A percentile compares a stretch with the other conserved stretches of the same genome.
Evolutionary conservation across 179 eudicot species (phyloP).

Genomic region (Camellia oleifera): DNA sequence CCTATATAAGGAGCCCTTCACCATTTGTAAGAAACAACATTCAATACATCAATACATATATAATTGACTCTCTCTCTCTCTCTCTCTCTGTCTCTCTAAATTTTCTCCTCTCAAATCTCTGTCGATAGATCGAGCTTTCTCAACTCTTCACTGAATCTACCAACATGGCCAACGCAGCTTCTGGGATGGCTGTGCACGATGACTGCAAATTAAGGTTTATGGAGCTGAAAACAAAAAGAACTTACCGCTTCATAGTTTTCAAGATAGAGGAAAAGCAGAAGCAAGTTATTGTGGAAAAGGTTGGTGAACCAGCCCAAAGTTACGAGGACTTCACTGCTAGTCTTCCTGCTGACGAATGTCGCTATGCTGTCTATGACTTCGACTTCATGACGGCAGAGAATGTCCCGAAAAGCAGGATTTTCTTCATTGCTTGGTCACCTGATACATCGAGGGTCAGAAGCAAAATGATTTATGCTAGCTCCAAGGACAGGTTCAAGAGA

Average conservation of each 20-base stretch:
- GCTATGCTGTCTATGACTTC: slow-evolving; percentile 38
- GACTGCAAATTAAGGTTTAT: slow-evolving; percentile 39
- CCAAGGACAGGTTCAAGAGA: slow-evolving; percentile 58
- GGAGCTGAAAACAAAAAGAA: slow-evolving; percentile 40
- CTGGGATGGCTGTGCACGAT: slow-evolving; percentile 45
- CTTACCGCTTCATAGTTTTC: slow-evolving; percentile 32
- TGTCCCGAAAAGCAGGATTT: slow-evolving; percentile 37
- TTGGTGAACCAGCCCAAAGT: slow-evolving; percentile 36
- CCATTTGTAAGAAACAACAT: no score
- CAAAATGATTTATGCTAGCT: slow-evolving; percentile 53
- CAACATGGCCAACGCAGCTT: slow-evolving; percentile 43
- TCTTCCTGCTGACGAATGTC: slow-evolving; percentile 37
- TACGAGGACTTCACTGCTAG: slow-evolving; percentile 36
- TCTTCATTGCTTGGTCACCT: slow-evolving; percentile 46
- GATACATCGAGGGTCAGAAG: slow-evolving; percentile 49
- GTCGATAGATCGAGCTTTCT: no score
- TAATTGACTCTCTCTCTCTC: no score
- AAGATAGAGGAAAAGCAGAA: slow-evolving; percentile 45
- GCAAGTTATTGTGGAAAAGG: slow-evolving; percentile 39
- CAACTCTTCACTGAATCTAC: no score
- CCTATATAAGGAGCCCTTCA: no score
- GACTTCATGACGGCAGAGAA: slow-evolving; percentile 39
- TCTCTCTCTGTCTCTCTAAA: no score
- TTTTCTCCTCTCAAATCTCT: no score
- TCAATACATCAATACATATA: no score